Conservation (phyloP, 495 filamentous ascomycete genomes). For the Amniculicola lignicola region DNA sequence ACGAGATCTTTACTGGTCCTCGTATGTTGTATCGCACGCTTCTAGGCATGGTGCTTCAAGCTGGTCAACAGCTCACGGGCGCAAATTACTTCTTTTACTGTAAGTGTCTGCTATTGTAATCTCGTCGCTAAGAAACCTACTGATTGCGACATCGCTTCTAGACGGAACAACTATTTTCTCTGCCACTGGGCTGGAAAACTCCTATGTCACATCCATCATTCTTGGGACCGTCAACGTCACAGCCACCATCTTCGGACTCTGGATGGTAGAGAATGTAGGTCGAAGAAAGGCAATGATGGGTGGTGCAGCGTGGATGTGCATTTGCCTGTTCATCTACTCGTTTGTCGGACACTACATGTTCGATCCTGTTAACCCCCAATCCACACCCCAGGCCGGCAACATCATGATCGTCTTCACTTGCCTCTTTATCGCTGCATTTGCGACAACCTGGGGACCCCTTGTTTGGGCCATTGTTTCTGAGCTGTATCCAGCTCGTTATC, state of each 20-base stretch:
- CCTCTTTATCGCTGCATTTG: constrained; percentile 30
- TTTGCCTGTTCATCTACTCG: constrained; percentile 7
- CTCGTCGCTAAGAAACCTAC: too few species aligned
- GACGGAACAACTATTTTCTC: constrained; percentile 37
- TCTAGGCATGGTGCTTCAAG: constrained; percentile 7
- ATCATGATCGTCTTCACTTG: constrained; percentile 22
- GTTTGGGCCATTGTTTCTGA: constrained; percentile 78
- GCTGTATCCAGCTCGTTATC: constrained; percentile 74
- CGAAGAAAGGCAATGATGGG: constrained; percentile 35
- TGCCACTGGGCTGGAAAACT: constrained; percentile 28
- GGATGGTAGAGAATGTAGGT: constrained; percentile 39
- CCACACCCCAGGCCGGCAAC: constrained; percentile 8
- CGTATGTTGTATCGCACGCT: constrained; percentile 8
- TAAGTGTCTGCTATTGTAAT: too few species aligned
- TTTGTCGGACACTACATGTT: constrained; percentile 37
- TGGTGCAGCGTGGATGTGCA: constrained; percentile 37
- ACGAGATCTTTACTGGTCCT: constrained; percentile 13
- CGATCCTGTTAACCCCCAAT: constrained; percentile 1
- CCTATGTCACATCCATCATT: constrained; percentile 35
- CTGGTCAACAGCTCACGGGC: constrained; percentile 19
- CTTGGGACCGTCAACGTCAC: constrained; percentile 39
- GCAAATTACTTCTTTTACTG: constrained; percentile 84
- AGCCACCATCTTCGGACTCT: constrained; percentile 37
- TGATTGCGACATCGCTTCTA: too few species aligned
- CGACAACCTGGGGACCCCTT: constrained; percentile 76